A percentile compares a stretch with the other conserved stretches of the same genome.
phyloP scores from a whole-genome alignment of 75 land plant species.

The Pinus tabuliformis region DNA sequence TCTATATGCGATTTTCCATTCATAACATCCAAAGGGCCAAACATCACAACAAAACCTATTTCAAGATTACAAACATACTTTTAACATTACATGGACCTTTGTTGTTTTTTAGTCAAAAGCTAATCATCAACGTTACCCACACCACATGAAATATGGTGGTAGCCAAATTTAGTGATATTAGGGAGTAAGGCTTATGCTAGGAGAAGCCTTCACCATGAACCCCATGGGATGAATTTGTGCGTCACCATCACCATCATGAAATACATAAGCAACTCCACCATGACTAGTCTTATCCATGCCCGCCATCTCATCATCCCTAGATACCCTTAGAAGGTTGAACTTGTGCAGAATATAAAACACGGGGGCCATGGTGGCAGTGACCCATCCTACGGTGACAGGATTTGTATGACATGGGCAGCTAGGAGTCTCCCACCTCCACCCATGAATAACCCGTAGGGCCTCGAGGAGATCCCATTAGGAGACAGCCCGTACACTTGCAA shows the following conservation, averaged over 20 bases:
- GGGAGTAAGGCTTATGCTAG: neutral
- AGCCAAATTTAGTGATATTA: constrained; percentile 9
- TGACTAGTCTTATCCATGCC: constrained; percentile 70
- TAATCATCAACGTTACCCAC: no score
- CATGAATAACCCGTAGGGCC: constrained; percentile 63
- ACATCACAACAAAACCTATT: no score
- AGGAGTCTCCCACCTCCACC: constrained; percentile 58
- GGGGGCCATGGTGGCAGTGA: constrained; percentile 53
- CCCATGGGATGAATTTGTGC: constrained; percentile 6
- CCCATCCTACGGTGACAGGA: constrained; percentile 54
- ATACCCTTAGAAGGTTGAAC: constrained; percentile 40
- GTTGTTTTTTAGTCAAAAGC: no score
- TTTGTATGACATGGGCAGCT: constrained; percentile 43
- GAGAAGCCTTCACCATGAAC: constrained; percentile 22
- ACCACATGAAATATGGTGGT: no score
- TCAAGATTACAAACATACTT: no score
- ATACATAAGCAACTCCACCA: constrained; percentile 44
- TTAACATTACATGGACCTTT: no score
- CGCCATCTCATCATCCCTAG: constrained; percentile 52
- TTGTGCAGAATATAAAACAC: constrained; percentile 40
- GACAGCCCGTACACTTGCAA: constrained; percentile 19
- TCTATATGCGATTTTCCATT: no score
- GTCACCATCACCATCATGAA: constrained; percentile 40
- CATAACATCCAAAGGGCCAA: no score
- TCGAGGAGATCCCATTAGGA: neutral